Base-by-base conservation (phyloP, 1,284 basidiomycete species). In the Ceratobasidium sp. region DNA sequence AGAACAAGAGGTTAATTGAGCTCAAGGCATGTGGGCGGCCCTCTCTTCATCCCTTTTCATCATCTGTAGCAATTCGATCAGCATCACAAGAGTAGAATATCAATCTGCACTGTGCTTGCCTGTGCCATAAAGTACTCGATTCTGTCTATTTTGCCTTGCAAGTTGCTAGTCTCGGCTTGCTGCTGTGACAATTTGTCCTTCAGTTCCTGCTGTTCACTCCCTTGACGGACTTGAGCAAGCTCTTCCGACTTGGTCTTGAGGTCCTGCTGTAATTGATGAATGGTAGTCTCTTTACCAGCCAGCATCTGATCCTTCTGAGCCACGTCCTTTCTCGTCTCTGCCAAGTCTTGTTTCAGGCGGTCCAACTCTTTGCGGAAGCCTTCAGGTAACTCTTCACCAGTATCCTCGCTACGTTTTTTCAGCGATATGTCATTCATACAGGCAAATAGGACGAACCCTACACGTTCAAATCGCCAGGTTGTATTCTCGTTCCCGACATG, bases 391-490 rank as follows among this genome's bases (percentile, higher is more conserved):
- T n/a, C 29, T 29, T 56, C 54, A 15, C 36, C 29, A 19, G 36
- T 60, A 7, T 41, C 57, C 8, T 19, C 27, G 29, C 57, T 60
- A 29, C 15, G 36, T 41, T 41, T 11, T 11, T 4, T 11, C 11
- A 11, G 11, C 11, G 11, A 41, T 4, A 41, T 5, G 11, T 5
- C 36, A 41, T 41, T 41, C 36, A 11, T 5, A 41, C 36, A 41
- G 36, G 36, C 4, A 41, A 11, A 41, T 41, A 41, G 36, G 6
- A 27, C 60, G 14, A n/a, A 63, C 60, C 60, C 29, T 14, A 63
- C 47, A 29, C 44, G 44, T 44, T 63, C 44, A 27, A 63, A 63
- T 24, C 11, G 44, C 60, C 60, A 63, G 19, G 41, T 63, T 27
- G 24, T n/a, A 22, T n/a, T 11, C 6, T n/a, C 22, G 17, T 24